Percentiles rank a stretch among this genome's conserved stretches.
Evolutionary conservation across 2,329 filamentous ascomycete genomes (phyloP).

Genomic region (Stemphylium vesicarium): DNA sequence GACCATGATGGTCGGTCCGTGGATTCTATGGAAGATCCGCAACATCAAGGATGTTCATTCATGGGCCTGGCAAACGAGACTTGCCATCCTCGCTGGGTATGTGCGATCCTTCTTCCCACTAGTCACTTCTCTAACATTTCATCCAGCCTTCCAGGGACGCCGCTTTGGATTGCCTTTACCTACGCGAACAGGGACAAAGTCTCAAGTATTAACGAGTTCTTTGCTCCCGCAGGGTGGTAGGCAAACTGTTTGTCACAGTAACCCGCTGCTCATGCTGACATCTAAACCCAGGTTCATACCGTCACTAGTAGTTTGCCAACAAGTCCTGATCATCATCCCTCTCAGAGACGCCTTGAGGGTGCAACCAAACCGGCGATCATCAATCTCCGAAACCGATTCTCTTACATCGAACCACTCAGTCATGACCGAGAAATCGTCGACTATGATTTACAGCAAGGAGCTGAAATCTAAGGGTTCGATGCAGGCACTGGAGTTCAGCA

Average conservation of each 20-base stretch:
- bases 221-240: conserved; percentile 46
- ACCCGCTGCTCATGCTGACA: neutral
- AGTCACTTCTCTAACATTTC: conserved; percentile 24
- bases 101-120: neutral
- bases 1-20: conserved; percentile 45
- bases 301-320: conserved; percentile 46
- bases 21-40: conserved; percentile 49
- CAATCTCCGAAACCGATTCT: conserved; percentile 34
- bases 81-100: conserved; percentile 47
- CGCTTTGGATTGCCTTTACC: conserved; percentile 48
- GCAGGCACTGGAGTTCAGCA: conserved; percentile 45
- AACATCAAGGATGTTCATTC: conserved; percentile 46
- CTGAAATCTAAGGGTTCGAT: conserved; percentile 45
- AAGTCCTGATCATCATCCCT: conserved; percentile 47
- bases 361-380: conserved; percentile 24
- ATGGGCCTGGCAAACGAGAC: conserved; percentile 49
- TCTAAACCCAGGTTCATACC: conserved; percentile 40
- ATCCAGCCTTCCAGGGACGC: conserved; percentile 44
- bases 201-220: conserved; percentile 36
- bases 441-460: conserved; percentile 33
- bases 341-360: conserved; percentile 38
- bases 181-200: conserved; percentile 36
- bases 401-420: conserved; percentile 33
- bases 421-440: conserved; percentile 28
- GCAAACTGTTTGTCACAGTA: conserved; percentile 7